These are phyloP conservation scores for Tolypocladium inflatum DNA, from an alignment of 2,329 filamentous ascomycete genomes.

Conservation along the genomic window DNA sequence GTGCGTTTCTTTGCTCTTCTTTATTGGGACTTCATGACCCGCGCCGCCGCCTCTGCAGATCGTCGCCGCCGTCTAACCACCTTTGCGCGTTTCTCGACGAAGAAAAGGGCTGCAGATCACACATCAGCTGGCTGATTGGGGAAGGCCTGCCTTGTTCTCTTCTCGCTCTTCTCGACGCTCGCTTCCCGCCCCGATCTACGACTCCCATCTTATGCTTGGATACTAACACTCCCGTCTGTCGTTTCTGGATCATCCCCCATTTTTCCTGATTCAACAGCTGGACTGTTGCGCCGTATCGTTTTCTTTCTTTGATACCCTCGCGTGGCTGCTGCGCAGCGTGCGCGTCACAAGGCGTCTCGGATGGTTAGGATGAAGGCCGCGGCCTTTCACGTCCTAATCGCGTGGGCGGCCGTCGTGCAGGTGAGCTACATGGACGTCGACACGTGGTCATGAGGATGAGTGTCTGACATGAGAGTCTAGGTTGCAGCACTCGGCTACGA, in stretches of 20 bases:
- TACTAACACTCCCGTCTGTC: neutral
- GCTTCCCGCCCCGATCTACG: neutral
- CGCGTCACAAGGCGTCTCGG: neutral
- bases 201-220: neutral
- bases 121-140: neutral
- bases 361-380: slow-evolving; percentile 9
- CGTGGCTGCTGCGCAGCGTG: neutral
- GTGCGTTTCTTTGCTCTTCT: neutral
- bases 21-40: neutral
- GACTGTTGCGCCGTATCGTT: neutral
- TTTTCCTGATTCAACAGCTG: slow-evolving; percentile 1
- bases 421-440: slow-evolving; percentile 3
- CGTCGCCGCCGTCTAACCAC: neutral
- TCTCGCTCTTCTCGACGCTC: neutral
- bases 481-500: slow-evolving; percentile 2
- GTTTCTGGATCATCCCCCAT: neutral
- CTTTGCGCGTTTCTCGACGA: neutral
- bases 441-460: neutral
- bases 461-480: slow-evolving; percentile 1
- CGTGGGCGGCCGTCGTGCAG: slow-evolving; percentile 7
- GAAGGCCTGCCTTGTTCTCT: neutral
- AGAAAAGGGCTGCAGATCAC: neutral
- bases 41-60: neutral
- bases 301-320: neutral
- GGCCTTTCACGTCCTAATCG: slow-evolving; percentile 9